A percentile compares a stretch with the other conserved stretches of the same genome.
Evolutionary conservation across 2,329 filamentous ascomycete genomes (phyloP).

Genomic region (Pseudogymnoascus sp.): DNA sequence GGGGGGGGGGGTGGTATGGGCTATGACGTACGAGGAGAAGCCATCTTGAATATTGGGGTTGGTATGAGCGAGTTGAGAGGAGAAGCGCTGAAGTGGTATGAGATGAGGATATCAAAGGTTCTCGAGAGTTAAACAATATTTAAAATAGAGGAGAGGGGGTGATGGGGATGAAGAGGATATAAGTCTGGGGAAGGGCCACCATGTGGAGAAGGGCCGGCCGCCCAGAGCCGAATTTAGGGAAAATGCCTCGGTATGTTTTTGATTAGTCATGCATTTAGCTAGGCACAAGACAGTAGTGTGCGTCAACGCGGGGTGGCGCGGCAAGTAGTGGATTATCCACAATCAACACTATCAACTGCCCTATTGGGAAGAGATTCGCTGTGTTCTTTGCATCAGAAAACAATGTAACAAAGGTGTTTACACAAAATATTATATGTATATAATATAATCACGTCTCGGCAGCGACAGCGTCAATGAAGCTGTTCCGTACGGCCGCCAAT

Average conservation of each 20-base stretch:
- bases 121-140: not conserved
- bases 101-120: not conserved
- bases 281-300: conserved; percentile 5
- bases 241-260: conserved; percentile 25
- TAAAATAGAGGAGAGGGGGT: not conserved
- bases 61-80: conserved; percentile 13
- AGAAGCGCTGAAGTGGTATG: not conserved
- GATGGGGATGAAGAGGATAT: not conserved
- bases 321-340: conserved; percentile 9
- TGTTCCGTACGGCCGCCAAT: conserved; percentile 3
- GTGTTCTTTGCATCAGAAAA: not conserved
- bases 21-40: conserved; percentile 64
- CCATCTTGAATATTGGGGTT: conserved; percentile 45
- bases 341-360: not conserved
- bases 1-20: not conserved
- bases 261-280: conserved; percentile 8
- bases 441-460: not conserved
- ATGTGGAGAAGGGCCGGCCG: conserved; percentile 6
- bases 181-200: conserved; percentile 4
- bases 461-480: conserved; percentile 9
- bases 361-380: conserved; percentile 8
- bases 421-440: not conserved
- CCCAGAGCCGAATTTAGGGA: conserved; percentile 20
- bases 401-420: not conserved
- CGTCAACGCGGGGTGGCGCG: conserved; percentile 6